These are phyloP conservation scores for Rhynchosporium agropyri DNA, from an alignment of 2,329 filamentous ascomycete species.

Conservation along the genomic window DNA sequence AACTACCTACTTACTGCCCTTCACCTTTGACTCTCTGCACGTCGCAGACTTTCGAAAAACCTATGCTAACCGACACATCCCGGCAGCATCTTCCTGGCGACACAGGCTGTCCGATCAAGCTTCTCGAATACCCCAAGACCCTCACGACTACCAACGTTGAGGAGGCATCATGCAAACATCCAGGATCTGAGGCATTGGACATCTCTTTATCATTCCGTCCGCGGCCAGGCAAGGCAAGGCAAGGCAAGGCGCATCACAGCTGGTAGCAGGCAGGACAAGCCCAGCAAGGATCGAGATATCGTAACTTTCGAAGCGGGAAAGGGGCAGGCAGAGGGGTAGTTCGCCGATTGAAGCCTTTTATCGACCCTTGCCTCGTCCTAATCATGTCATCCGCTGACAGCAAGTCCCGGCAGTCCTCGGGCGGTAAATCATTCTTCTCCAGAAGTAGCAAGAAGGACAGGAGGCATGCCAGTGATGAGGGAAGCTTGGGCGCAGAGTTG, in stretches of 20 bases:
- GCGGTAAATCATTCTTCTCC: conserved; percentile 84
- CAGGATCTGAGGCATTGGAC: conserved; percentile 37
- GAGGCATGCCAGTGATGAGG: conserved; percentile 62
- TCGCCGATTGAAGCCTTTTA: conserved; percentile 28
- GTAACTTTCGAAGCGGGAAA: conserved; percentile 9
- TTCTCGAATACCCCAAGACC: conserved; percentile 14
- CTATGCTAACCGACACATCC: conserved; percentile 34
- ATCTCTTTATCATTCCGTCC: conserved; percentile 32
- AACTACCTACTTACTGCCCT: background rate
- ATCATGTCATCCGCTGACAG: conserved; percentile 64
- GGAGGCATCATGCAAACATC: conserved; percentile 38
- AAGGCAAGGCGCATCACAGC: conserved; percentile 35
- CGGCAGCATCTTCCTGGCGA: conserved; percentile 28
- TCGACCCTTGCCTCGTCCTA: conserved; percentile 16
- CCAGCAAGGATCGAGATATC: conserved; percentile 25
- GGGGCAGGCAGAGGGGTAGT: background rate
- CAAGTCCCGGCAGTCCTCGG: conserved; percentile 78
- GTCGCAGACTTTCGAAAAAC: conserved; percentile 32
- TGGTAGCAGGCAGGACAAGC: background rate
- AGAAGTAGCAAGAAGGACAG: conserved; percentile 82
- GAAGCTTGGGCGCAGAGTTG: conserved; percentile 55
- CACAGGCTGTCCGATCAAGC: conserved; percentile 17
- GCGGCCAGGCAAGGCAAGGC: conserved; percentile 33
- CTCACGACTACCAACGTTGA: conserved; percentile 23
- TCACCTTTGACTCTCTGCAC: conserved; percentile 22